Base-by-base conservation (phyloP, 768 basidiomycete species). In the Termitomyces sp. region DNA sequence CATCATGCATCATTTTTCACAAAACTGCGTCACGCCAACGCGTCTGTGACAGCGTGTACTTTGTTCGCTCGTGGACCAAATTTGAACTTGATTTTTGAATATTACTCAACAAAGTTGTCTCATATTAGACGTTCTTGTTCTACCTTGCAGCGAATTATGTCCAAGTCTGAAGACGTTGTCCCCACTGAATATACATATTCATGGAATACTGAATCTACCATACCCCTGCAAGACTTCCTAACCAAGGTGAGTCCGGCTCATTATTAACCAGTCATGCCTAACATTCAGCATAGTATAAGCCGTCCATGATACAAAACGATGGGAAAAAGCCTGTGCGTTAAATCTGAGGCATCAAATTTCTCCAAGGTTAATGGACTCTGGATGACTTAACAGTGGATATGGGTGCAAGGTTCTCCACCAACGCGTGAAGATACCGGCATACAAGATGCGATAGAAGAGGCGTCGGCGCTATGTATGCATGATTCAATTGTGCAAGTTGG, bases 271-370 rank as follows among this genome's bases (percentile, higher is more conserved):
- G 28, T 35, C 36, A 43, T 40, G 20, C 32, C 18, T 58, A 45
- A 57, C 22, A 54, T 20, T 30, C 18, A 43, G 55, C 30, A 13
- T 60, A 90, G 87, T 88, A 82, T 61, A 86, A 77, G 53, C 88
- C 89, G 1, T 89, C 87, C 18, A 86, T 90, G 87, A 84, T 89
- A 10, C 82, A 87, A 62, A 82, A 90, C 65, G 86, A 90, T 58
- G 88, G 88, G 4, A 85, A 77, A 0, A 90, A 88, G 68, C 87
- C 87, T 44, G 88, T 89, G 57, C 66, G 82, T 60, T 14, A 13
- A 58, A n/a, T 1, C 22, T 35, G 13, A 60, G 24, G 26, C 7
- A 50, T 18, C 10, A 12, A 13, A 44, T 44, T 6, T 10, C 28
- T 28, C n/a, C 14, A 10, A 6, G 18, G 24, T 26, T 45, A 16